These are phyloP conservation scores for Sanghuangporus weigelae DNA, from an alignment of 1,284 basidiomycete species.

Conservation along the genomic window DNA sequence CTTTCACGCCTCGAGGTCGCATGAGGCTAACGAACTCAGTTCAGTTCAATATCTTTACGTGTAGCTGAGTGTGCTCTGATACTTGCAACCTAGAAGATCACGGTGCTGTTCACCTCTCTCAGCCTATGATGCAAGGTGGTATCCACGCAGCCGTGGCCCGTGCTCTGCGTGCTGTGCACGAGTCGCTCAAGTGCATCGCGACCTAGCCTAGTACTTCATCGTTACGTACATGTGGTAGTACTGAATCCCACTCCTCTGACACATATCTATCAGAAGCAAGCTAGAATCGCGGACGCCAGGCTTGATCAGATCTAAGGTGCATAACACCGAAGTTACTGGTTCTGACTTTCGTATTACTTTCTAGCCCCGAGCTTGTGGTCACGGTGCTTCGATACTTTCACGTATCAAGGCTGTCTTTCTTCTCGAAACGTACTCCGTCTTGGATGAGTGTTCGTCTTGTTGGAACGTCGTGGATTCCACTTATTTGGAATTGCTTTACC, in stretches of 20 bases:
- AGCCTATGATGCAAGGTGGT: background rate
- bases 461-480: background rate
- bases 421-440: background rate
- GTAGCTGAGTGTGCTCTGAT: background rate
- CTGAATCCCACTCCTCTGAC: background rate
- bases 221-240: background rate
- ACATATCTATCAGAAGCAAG: background rate
- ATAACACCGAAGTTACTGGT: background rate
- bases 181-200: background rate
- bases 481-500: background rate
- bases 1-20: background rate
- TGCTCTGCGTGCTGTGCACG: background rate
- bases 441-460: no score
- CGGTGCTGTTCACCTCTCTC: background rate
- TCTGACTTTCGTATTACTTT: background rate
- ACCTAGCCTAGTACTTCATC: no score
- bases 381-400: background rate
- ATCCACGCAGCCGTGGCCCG: background rate
- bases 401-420: background rate
- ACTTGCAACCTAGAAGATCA: background rate
- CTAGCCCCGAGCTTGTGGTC: background rate
- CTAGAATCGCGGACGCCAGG: background rate
- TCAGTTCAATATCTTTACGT: no score
- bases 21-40: no score
- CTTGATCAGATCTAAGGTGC: background rate